Base-by-base conservation (phyloP, 2,329 filamentous ascomycete species). In the Sporothrix phasma region DNA sequence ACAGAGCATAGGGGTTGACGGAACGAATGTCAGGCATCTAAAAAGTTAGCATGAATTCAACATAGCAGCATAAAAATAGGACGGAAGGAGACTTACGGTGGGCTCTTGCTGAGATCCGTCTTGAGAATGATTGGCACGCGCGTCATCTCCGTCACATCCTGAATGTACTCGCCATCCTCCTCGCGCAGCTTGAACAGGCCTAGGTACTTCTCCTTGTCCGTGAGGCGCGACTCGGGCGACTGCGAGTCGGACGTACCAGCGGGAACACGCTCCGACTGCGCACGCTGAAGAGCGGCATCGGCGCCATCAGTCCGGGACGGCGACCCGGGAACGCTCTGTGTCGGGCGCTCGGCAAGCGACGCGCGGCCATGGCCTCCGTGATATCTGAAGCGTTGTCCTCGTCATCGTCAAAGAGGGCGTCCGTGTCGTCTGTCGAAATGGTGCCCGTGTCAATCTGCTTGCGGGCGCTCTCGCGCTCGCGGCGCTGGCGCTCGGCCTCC, bases 81-180 rank as follows among this genome's bases (percentile, higher is more conserved):
- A 43, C 1, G n/a, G 29, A 29, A 29, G 15, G 26, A 26, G 56
- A 93, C 94, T 87, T 89, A 99, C 92, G 94, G 94, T 78, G 94
- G 94, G 80, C 93, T 97, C 89, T 99, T 99, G 79, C 83, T 90
- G 72, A 99, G 84, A 79, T 99, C 94, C 69, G 94, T 97, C 87
- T 96, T 97, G 72, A 99, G 79, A 74, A 99, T 96, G 69, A 99
- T 89, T n/a, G 94, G 94, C 67, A 99, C 89, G 70, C 93, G 84
- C 49, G 91, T 93, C 92, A 99, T 97, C 81, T 99, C 94, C 65
- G 88, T 92, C 69, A 99, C 92, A 76, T 99, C 94, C 78, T 99
- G 94, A 72, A 99, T 97, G 79, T 95, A 95, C 71, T 97, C 90
- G 69, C 93, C 93, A 70, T 89, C 88, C 77, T 96, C 90, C 76